Base-by-base conservation (phyloP, 2,329 filamentous ascomycete species). In the Trichoderma guizhouense region DNA sequence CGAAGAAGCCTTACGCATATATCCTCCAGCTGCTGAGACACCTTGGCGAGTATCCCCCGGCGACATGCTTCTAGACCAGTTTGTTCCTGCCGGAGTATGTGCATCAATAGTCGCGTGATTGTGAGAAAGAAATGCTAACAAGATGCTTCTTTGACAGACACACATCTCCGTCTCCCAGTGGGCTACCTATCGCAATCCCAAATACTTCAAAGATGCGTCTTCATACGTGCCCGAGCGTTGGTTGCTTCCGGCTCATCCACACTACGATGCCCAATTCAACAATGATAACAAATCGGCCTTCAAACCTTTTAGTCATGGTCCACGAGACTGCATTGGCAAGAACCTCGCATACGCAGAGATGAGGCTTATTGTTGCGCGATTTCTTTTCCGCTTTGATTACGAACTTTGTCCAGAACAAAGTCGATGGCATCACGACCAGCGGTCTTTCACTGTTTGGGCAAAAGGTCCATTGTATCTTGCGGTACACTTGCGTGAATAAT, bases 151-250 rank as follows among this genome's bases (percentile, higher is more conserved):
- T 34, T 34, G 32, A 34, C 11, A 34, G 32, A 34, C 32, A 34
- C 32, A 34, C 32, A 34, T 34, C 32, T 34, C 32, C 32, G 32
- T 34, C 32, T 34, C 32, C 0, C 32, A 34, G 32, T 34, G 32
- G 32, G 32, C 32, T 34, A 34, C 32, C 5, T 34, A 34, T 34
- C 43, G 43, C 43, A 51, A 21, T 21, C 43, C 43, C 21, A 21
- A 18, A 18, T n/a, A 85, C 74, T 88, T 87, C 76, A 79, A 78
- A 18, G 79, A 85, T 1, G 82, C 86, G 0, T 77, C 82, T 28
- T 76, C 75, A 0, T 89, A 83, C 74, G 79, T 78, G 7, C 87
- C 87, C 0, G 85, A 88, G 74, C 81, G 86, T 0, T 88, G 84
- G 80, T 73, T 78, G 18, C 43, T 74, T 0, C 9, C 53, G 3